Percentiles rank a stretch among this genome's conserved stretches.
These are phyloP conservation scores for Aureobasidium sp. DNA, from an alignment of 2,329 filamentous ascomycete species.

Conservation along the genomic window DNA sequence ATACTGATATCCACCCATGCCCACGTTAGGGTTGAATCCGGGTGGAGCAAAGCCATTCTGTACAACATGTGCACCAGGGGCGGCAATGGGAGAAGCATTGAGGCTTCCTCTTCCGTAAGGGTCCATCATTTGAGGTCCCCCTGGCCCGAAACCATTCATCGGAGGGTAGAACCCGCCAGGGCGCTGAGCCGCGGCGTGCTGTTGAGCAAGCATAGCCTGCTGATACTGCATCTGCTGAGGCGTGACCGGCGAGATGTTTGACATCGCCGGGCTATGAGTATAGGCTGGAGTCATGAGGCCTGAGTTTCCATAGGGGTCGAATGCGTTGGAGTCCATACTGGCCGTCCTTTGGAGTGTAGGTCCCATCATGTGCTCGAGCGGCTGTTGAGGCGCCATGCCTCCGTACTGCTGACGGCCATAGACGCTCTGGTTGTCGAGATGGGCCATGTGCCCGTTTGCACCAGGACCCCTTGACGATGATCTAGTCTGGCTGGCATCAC, in stretches of 20 bases:
- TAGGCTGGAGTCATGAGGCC: slow-evolving; percentile 30
- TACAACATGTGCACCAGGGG: slow-evolving; percentile 28
- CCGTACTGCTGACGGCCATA: slow-evolving; percentile 32
- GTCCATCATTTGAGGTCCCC: slow-evolving; percentile 32
- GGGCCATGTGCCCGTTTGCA: slow-evolving; percentile 28
- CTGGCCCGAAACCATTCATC: slow-evolving; percentile 25
- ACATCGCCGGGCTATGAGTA: slow-evolving; percentile 31
- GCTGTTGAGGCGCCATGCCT: slow-evolving; percentile 29
- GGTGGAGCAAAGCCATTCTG: slow-evolving; percentile 39
- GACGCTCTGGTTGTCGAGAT: slow-evolving; percentile 28
- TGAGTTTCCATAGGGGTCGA: slow-evolving; percentile 36
- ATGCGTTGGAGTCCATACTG: slow-evolving; percentile 44
- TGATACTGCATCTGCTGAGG: slow-evolving; percentile 54
- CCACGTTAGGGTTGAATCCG: slow-evolving; percentile 37
- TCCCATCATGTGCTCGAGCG: slow-evolving; percentile 31
- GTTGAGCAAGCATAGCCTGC: slow-evolving; percentile 43
- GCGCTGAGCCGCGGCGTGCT: slow-evolving; percentile 26
- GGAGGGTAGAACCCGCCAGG: slow-evolving; percentile 28
- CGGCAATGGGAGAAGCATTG: slow-evolving; percentile 33
- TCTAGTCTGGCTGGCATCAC: slow-evolving; percentile 26
- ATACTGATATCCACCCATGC: slow-evolving; percentile 42
- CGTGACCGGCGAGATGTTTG: slow-evolving; percentile 32
- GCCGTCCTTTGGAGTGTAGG: slow-evolving; percentile 39
- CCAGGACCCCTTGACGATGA: slow-evolving; percentile 29
- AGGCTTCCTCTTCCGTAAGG: slow-evolving; percentile 33